Conservation (phyloP, 2,329 filamentous ascomycete species). For the Colletotrichum cuscutae region DNA sequence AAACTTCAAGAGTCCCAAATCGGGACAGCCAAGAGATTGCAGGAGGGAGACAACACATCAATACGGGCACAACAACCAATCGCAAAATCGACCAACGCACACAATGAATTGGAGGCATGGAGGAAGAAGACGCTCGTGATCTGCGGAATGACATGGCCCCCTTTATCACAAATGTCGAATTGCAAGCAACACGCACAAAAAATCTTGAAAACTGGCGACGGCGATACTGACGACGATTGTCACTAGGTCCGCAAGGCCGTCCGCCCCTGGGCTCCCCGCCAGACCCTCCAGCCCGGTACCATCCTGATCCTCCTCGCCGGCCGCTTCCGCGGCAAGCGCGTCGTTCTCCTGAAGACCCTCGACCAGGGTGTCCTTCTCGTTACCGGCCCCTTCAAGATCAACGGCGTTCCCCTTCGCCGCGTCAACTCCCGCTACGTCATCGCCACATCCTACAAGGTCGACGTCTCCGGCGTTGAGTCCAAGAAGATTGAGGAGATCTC, state of each 20-base stretch:
- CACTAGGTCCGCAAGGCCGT: constrained; percentile 91
- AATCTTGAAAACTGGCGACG: background rate
- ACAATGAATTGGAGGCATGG: background rate
- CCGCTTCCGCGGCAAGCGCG: constrained; percentile 99
- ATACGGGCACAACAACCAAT: background rate
- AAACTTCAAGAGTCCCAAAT: background rate
- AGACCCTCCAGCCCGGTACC: constrained; percentile 91
- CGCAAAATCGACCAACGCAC: background rate
- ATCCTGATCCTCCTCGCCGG: constrained; percentile 99
- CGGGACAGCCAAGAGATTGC: background rate
- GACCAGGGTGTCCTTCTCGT: constrained; percentile 98
- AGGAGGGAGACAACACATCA: background rate
- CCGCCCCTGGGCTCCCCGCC: constrained; percentile 86
- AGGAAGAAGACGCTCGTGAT: constrained; percentile 22
- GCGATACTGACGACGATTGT: constrained; percentile 25
- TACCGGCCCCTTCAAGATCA: constrained; percentile 99
- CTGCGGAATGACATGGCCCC: constrained; percentile 1
- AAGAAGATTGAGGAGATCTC: constrained; percentile 87
- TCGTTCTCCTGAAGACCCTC: constrained; percentile 98
- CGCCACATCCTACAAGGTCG: constrained; percentile 86
- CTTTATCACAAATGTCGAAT: background rate
- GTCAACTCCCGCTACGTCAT: constrained; percentile 96
- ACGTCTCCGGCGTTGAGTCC: constrained; percentile 85
- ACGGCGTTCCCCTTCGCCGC: constrained; percentile 96
- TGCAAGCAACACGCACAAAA: background rate